Evolutionary conservation across 2,329 filamentous ascomycete genomes (phyloP).

Genomic region (Trichoderma oligosporum): DNA sequence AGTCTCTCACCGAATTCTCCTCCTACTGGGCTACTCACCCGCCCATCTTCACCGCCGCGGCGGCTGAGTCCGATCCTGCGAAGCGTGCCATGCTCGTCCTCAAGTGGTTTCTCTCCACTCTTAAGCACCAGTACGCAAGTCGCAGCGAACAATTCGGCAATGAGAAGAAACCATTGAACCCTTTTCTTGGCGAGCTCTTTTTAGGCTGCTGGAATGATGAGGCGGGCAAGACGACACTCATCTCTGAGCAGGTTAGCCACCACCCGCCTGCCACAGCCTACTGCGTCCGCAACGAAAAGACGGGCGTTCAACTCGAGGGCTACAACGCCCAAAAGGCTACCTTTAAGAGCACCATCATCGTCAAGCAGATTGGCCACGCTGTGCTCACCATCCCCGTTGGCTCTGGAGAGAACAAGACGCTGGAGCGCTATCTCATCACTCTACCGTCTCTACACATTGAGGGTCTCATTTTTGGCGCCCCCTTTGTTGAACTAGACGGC

Average conservation of each 20-base stretch:
- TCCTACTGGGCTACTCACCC: constrained; percentile 82
- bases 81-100: constrained; percentile 84
- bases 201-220: constrained; percentile 84
- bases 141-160: constrained; percentile 77
- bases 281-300: constrained; percentile 79
- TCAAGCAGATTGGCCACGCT: constrained; percentile 92
- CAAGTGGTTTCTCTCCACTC: constrained; percentile 91
- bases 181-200: constrained; percentile 93
- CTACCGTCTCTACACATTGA: constrained; percentile 91
- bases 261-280: constrained; percentile 95
- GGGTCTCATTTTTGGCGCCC: constrained; percentile 78
- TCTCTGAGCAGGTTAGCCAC: constrained; percentile 93
- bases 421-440: constrained; percentile 82
- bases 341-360: constrained; percentile 87
- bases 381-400: constrained; percentile 65
- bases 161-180: constrained; percentile 97
- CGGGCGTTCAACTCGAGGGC: constrained; percentile 75
- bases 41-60: constrained; percentile 73
- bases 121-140: constrained; percentile 78
- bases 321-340: constrained; percentile 97
- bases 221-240: constrained; percentile 75
- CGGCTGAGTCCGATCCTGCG: constrained; percentile 71
- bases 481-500: constrained; percentile 87
- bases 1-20: constrained; percentile 75
- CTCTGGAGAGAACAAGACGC: constrained; percentile 32